Evolutionary conservation across 1,284 basidiomycete genomes (phyloP).

Genomic region (Puccinia polysora): DNA sequence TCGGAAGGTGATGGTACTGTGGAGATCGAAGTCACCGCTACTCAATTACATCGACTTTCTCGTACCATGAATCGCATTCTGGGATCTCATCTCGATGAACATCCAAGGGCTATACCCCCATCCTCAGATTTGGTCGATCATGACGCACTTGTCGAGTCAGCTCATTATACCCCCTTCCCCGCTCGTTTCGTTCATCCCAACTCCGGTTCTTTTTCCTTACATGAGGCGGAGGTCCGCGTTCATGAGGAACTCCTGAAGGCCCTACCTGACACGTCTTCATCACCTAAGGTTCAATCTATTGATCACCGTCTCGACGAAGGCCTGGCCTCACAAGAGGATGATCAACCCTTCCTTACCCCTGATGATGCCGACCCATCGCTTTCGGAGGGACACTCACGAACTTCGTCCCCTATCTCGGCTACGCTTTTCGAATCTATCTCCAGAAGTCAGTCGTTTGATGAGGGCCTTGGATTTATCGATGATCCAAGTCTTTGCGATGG

Average conservation of each 20-base stretch:
- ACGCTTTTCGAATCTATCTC: neutral
- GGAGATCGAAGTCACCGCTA: neutral
- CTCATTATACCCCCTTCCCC: too few relatives aligned
- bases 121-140: neutral
- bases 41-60: conserved; percentile 15
- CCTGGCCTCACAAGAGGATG: neutral
- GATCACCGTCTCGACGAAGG: neutral
- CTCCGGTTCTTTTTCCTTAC: neutral
- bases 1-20: neutral
- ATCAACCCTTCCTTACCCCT: neutral
- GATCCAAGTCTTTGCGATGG: neutral
- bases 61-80: conserved; percentile 34
- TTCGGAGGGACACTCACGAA: neutral
- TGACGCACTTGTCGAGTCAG: neutral
- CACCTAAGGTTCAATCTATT: neutral
- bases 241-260: conserved; percentile 40
- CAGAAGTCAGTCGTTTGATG: neutral
- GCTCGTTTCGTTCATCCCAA: neutral
- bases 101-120: neutral
- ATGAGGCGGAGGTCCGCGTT: conserved; percentile 17
- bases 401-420: neutral
- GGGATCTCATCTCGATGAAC: neutral
- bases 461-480: neutral
- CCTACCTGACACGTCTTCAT: neutral
- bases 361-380: neutral